Evolutionary conservation across 495 filamentous ascomycete genomes (phyloP).

Genomic region (Friedmanniomyces simplex): DNA sequence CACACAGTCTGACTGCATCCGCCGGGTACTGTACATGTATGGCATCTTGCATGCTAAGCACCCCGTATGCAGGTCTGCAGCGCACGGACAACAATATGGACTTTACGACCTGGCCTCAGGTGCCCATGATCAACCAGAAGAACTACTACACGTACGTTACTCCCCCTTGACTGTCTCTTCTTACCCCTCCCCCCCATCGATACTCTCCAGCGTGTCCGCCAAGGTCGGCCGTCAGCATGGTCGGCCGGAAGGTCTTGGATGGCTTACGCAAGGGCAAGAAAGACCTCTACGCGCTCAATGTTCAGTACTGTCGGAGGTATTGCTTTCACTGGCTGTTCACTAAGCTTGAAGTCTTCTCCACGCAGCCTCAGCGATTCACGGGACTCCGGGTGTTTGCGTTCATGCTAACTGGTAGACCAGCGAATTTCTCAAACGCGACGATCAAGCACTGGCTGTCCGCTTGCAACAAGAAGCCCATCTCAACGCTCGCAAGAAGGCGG

Average conservation of each 20-base stretch:
- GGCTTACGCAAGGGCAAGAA: slow-evolving; percentile 19
- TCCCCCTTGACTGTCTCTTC: not conserved
- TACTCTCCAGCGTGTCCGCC: not conserved
- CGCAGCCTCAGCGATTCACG: not conserved
- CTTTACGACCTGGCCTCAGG: slow-evolving; percentile 83
- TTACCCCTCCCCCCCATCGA: not conserved
- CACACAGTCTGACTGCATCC: not conserved
- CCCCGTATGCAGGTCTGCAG: slow-evolving; percentile 58
- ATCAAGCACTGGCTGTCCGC: slow-evolving; percentile 82
- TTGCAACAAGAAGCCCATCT: slow-evolving; percentile 73
- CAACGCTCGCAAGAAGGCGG: slow-evolving; percentile 66
- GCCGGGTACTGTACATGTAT: not conserved
- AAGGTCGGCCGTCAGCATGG: slow-evolving; percentile 6
- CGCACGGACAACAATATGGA: slow-evolving; percentile 97
- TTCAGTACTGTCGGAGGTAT: slow-evolving; percentile 21
- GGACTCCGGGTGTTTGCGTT: not conserved
- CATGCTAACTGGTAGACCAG: slow-evolving; percentile 34
- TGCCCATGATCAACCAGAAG: slow-evolving; percentile 92
- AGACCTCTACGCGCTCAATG: slow-evolving; percentile 20
- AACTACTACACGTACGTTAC: slow-evolving; percentile 95
- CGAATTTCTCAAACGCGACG: slow-evolving; percentile 95
- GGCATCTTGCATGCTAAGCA: slow-evolving; percentile 17
- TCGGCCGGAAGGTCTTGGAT: slow-evolving; percentile 17
- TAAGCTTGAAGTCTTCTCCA: not conserved
- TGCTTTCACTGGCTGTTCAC: not conserved